Evolutionary conservation across 345 rosid genomes (phyloP).

Genomic region (Turritis glabra): DNA sequence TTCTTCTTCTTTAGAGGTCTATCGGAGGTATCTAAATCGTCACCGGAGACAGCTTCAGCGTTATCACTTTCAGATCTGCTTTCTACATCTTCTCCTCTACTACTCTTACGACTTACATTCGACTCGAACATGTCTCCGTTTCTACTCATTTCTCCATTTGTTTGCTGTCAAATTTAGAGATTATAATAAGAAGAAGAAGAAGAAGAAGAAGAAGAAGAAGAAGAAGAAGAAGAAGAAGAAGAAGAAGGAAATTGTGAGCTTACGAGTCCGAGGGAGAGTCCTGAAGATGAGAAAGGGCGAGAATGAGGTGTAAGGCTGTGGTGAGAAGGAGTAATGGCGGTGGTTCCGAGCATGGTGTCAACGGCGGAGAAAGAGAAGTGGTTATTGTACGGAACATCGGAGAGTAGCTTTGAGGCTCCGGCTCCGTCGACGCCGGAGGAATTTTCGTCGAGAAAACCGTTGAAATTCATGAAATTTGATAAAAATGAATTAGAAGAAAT

Average conservation of each 20-base stretch:
- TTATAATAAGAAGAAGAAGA: background rate
- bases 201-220: background rate
- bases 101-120: slow-evolving; percentile 36
- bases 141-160: slow-evolving; percentile 38
- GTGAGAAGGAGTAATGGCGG: slow-evolving; percentile 36
- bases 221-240: background rate
- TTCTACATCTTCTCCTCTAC: slow-evolving; percentile 56
- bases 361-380: slow-evolving; percentile 24
- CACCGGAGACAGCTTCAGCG: slow-evolving; percentile 80
- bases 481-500: background rate
- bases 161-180: slow-evolving; percentile 36
- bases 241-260: background rate
- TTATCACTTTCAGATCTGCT: slow-evolving; percentile 98
- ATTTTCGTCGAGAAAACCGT: slow-evolving; percentile 33
- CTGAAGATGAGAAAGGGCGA: slow-evolving; percentile 38
- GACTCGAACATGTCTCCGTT: slow-evolving; percentile 39
- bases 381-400: slow-evolving; percentile 38
- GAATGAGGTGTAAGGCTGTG: slow-evolving; percentile 4
- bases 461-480: slow-evolving; percentile 40
- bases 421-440: slow-evolving; percentile 23
- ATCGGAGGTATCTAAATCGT: slow-evolving; percentile 75
- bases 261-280: slow-evolving; percentile 53
- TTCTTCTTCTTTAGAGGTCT: slow-evolving; percentile 80
- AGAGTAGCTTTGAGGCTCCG: slow-evolving; percentile 27
- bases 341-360: slow-evolving; percentile 28